Evolutionary conservation across 169 alveolate species (phyloP).

Genomic region (Miamiensis avidus): DNA sequence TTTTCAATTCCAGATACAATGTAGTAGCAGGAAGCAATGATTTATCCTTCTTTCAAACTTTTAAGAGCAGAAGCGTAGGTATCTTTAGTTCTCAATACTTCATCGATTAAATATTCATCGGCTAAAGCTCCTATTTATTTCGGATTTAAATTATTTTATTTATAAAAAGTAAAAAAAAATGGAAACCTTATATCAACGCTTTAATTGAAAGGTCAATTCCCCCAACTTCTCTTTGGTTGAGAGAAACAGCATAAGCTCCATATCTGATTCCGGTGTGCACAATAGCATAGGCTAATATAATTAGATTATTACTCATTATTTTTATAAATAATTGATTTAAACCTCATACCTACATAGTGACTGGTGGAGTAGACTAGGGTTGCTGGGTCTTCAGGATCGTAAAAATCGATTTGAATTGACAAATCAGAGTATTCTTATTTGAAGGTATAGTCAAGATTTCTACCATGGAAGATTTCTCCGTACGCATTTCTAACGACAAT

Average conservation of each 20-base stretch:
- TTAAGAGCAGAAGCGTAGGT: background rate
- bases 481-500: too few relatives aligned
- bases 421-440: background rate
- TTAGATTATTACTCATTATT: background rate
- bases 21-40: background rate
- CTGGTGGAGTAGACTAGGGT: background rate
- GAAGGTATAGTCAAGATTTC: background rate
- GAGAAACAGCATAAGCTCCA: background rate
- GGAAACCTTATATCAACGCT: background rate
- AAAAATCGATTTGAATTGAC: background rate
- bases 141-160: too few relatives aligned
- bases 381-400: background rate
- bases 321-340: too few relatives aligned
- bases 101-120: background rate
- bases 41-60: background rate
- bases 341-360: background rate
- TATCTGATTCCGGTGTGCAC: background rate
- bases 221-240: background rate
- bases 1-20: background rate
- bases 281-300: background rate
- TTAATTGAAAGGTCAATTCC: background rate
- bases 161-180: background rate
- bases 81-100: background rate
- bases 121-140: background rate
- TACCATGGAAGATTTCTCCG: background rate